These are phyloP conservation scores for Prinsepia uniflora DNA, from an alignment of 306 rosid genomes.

Conservation along the genomic window DNA sequence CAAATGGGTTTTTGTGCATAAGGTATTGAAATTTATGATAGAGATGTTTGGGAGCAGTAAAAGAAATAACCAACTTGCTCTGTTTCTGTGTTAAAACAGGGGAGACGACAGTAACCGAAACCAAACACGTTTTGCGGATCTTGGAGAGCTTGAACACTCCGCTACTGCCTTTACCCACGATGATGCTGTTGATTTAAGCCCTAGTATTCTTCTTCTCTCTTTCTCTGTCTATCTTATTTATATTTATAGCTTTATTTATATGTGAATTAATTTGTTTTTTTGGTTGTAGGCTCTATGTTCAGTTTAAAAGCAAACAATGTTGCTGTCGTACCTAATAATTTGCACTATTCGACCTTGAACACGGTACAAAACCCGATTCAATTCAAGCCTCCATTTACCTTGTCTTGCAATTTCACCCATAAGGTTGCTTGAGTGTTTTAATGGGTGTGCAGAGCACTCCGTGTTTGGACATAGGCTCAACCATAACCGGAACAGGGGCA, in stretches of 20 bases:
- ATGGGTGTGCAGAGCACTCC: constrained; percentile 35
- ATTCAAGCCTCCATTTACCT: neutral
- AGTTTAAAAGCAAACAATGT: constrained; percentile 51
- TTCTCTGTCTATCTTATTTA: neutral
- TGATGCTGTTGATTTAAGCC: constrained; percentile 73
- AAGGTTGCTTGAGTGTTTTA: neutral
- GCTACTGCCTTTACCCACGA: constrained; percentile 51
- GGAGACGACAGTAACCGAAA: constrained; percentile 46
- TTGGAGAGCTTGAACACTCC: constrained; percentile 69
- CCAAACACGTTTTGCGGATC: constrained; percentile 55
- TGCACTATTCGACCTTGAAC: constrained; percentile 52
- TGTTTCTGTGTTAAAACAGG: constrained; percentile 52
- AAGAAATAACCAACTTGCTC: constrained; percentile 22
- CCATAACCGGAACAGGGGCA: constrained; percentile 27
- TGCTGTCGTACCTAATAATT: constrained; percentile 42
- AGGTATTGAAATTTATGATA: neutral
- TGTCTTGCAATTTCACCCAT: neutral
- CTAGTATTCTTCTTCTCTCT: constrained; percentile 46
- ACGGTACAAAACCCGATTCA: constrained; percentile 33
- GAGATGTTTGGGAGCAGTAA: neutral
- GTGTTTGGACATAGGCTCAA: constrained; percentile 44
- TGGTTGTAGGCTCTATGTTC: constrained; percentile 60
- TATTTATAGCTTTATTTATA: neutral
- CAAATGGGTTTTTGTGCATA: neutral
- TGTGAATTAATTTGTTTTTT: constrained; percentile 11